Percentiles rank a stretch among this genome's conserved stretches.
These are phyloP conservation scores for Avicennia marina DNA, from an alignment of 257 asterid genomes.

Conservation along the genomic window DNA sequence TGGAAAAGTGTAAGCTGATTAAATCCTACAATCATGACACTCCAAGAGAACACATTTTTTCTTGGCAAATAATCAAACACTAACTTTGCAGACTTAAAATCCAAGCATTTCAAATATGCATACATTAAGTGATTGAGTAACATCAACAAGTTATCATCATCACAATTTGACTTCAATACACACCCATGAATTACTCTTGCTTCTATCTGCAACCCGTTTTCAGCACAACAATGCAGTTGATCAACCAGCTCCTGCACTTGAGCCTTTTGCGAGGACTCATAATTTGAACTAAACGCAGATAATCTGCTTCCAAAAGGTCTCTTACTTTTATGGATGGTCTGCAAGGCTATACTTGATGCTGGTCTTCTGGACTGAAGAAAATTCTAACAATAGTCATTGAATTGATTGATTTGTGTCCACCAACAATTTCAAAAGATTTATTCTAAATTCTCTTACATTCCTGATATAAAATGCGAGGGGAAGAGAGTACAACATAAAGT, in stretches of 20 bases:
- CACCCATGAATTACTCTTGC: slow-evolving; percentile 37
- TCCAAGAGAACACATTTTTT: slow-evolving; percentile 51
- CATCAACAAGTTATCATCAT: slow-evolving; percentile 31
- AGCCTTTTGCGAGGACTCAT: slow-evolving; percentile 22
- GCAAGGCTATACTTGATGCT: slow-evolving; percentile 15
- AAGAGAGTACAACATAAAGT: not conserved
- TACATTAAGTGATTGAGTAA: slow-evolving; percentile 46
- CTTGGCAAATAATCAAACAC: slow-evolving; percentile 31
- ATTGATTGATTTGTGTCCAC: not conserved
- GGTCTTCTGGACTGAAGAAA: slow-evolving; percentile 18
- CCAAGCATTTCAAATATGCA: slow-evolving; percentile 51
- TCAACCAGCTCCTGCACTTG: slow-evolving; percentile 37
- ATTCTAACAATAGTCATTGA: slow-evolving; percentile 7
- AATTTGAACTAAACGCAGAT: slow-evolving; percentile 15
- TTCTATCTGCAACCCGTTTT: slow-evolving; percentile 25
- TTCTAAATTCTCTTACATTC: not conserved
- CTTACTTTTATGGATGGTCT: slow-evolving; percentile 13
- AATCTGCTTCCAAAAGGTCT: slow-evolving; percentile 9
- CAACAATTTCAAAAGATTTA: slow-evolving; percentile 8
- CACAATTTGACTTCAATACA: slow-evolving; percentile 28
- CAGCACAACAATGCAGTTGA: slow-evolving; percentile 38
- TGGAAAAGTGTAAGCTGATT: slow-evolving; percentile 25
- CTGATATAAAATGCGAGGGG: not conserved
- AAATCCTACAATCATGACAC: slow-evolving; percentile 44
- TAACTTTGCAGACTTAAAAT: slow-evolving; percentile 30